Base-by-base conservation (phyloP, 2,329 filamentous ascomycete species). In the Penicillium sp. region DNA sequence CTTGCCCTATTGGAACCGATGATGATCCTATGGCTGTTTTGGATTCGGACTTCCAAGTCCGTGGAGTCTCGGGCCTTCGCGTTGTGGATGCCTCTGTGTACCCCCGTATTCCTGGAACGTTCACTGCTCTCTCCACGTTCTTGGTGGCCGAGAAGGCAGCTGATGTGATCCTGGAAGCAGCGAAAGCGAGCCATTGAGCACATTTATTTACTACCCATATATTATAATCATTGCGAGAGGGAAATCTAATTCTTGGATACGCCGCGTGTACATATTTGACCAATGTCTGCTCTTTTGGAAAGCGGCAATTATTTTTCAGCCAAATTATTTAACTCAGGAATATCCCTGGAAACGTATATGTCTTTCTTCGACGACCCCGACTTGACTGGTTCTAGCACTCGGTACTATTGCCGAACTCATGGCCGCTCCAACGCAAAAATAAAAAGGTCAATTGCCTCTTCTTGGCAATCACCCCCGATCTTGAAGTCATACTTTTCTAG, bases 31-130 rank as follows among this genome's bases (percentile, higher is more conserved):
- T 77, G 63, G 82, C 82, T 9, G 82, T 85, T 3, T 66, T 86
- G 47, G 81, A 86, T 63, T 75, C 74, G 0, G 71, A 80, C 47
- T 85, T 87, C 65, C 74, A 77, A 13, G 84, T 88, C 1, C 73
- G 80, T 9, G 82, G 82, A 0, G 79, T 84, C 0, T 68, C 75
- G 0, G 79, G 80, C 0, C 65, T 88, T 47, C 73, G 85, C 29
- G 84, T 87, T 3, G 85, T 87, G 0, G 85, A 87, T 71, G 85
- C 83, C 0, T 81, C 77, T 25, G 76, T 81, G 1, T 87, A 82
- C 55, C 81, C 82, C 1, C 74, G 75, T 51, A 82, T 81, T 52
- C 82, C 82, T 1, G 83, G 83, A 58, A 79, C 74, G 50, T 84
- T 81, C 61, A 75, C 79, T 27, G 75, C 77, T 4, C 65, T 80